Evolutionary conservation across 2,329 filamentous ascomycete species (phyloP).

Genomic region (Sarocladium oryzae): DNA sequence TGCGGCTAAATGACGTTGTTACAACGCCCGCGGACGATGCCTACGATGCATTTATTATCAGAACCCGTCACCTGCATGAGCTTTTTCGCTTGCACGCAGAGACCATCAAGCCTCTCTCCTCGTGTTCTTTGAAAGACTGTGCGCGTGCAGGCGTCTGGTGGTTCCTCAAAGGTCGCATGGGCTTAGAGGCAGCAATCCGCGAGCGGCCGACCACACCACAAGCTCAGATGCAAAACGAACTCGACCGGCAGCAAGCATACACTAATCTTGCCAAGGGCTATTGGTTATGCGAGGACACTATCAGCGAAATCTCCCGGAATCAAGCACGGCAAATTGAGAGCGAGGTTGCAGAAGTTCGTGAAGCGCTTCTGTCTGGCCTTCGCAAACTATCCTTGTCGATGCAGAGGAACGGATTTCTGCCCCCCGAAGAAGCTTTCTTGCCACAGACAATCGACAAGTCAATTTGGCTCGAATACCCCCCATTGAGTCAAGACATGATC

Average conservation of each 20-base stretch:
- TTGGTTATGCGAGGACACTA: conserved; percentile 63
- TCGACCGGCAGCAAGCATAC: conserved; percentile 67
- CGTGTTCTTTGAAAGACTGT: conserved; percentile 60
- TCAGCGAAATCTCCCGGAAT: conserved; percentile 43
- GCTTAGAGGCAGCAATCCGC: conserved; percentile 66
- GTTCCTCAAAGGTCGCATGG: conserved; percentile 76
- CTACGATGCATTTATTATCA: conserved; percentile 60
- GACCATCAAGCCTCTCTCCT: conserved; percentile 57
- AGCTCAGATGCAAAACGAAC: conserved; percentile 45
- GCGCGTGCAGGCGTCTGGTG: conserved; percentile 76
- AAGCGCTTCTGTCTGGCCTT: conserved; percentile 56
- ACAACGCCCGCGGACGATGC: conserved; percentile 55
- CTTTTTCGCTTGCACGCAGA: conserved; percentile 76
- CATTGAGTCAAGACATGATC: conserved; percentile 63
- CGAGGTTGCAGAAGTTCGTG: conserved; percentile 47
- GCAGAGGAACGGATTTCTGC: conserved; percentile 74
- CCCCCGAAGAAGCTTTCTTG: conserved; percentile 61
- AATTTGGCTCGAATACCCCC: conserved; percentile 76
- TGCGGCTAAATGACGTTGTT: conserved; percentile 36
- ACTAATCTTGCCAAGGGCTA: conserved; percentile 79
- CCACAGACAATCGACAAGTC: conserved; percentile 73
- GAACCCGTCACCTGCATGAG: conserved; percentile 67
- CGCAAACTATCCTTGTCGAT: conserved; percentile 74
- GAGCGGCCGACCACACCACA: conserved; percentile 49
- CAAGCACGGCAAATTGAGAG: conserved; percentile 34